phyloP scores from a whole-genome alignment of 148 eudicot species.

The Vaccinium myrtillus region DNA sequence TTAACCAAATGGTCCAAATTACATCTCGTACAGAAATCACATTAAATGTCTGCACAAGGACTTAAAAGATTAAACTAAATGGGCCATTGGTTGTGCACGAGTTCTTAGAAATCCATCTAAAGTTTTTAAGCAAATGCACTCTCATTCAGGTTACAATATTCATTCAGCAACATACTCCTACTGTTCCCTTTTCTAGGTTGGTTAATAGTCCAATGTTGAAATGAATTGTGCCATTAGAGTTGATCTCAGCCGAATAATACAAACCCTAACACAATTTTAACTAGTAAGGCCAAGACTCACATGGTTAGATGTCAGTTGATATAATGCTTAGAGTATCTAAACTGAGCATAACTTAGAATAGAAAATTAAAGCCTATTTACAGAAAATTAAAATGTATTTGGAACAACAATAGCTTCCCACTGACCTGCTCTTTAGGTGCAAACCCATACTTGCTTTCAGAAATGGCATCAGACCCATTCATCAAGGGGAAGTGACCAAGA shows the following conservation, averaged over 20 bases:
- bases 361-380: neutral
- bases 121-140: neutral
- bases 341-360: neutral
- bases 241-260: conserved; percentile 13
- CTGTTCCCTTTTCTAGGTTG: conserved; percentile 7
- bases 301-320: neutral
- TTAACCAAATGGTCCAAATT: neutral
- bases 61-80: neutral
- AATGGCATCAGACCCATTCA: conserved; percentile 27
- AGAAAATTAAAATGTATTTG: neutral
- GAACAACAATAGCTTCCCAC: neutral
- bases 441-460: conserved; percentile 25
- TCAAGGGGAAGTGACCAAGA: conserved; percentile 24
- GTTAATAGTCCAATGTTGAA: conserved; percentile 11
- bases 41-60: neutral
- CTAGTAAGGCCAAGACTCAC: neutral
- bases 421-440: conserved; percentile 31
- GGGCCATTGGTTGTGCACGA: neutral
- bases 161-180: conserved; percentile 12
- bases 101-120: neutral
- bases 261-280: neutral
- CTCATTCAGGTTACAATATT: neutral
- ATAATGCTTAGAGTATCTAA: neutral
- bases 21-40: neutral
- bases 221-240: conserved; percentile 9